A percentile compares a stretch with the other conserved stretches of the same genome.
phyloP scores from a whole-genome alignment of 129 eudicot species.

The Helianthus annuus region HanXRQr2.0-SUNRISE NC_035447.2:126485121-126485620 shows the following conservation, averaged over 20 bases:
- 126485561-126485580: too few relatives aligned
- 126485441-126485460: not conserved
- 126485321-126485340: conserved; percentile 1
- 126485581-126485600: conserved; percentile 15
- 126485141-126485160: not conserved
- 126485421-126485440: conserved; percentile 14
- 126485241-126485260: conserved; percentile 13
- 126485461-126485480: too few relatives aligned
- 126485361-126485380: not conserved
- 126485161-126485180: not conserved
- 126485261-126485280: not conserved
- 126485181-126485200: conserved; percentile 12
- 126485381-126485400: conserved; percentile 16
- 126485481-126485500: too few relatives aligned
- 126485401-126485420: conserved; percentile 15
- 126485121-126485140: not conserved
- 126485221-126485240: not conserved
- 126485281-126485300: not conserved
- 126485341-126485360: not conserved
- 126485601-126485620: not conserved
- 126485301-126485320: not conserved
- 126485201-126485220: not conserved
- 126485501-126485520: too few relatives aligned
- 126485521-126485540: too few relatives aligned
- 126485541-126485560: not conserved